Base-by-base conservation (phyloP, 2,329 filamentous ascomycete genomes). In the Tolypocladium tropicale region DNA sequence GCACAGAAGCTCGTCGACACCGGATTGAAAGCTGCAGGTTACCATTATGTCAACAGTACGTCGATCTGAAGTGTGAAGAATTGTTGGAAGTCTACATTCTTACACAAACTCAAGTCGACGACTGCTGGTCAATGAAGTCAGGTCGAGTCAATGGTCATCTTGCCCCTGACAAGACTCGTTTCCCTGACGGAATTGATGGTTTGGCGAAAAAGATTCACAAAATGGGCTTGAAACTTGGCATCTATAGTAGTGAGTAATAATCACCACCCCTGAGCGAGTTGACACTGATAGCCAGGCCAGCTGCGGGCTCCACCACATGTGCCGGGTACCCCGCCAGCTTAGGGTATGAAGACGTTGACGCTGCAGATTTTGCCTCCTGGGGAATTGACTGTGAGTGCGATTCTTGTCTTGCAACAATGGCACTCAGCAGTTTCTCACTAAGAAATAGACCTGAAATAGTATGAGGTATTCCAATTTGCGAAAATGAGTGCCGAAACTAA, bases 211-310 rank as follows among this genome's bases (percentile, higher is more conserved):
- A 78, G 56, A 74, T 86, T 23, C 83, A 86, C 58, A 68, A 62
- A 2, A 62, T 82, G 59, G 81, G 80, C 2, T 63, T 87, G 49
- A 86, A 86, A 64, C 69, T 85, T 11, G 84, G 84, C 1, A 84
- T 87, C 56, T 87, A 87, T 63, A 78, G 78, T 61, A 78, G 77
- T 64, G 0, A 79, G 79, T 46, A 6, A 6, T 14, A 6, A n/a
- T 6, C 9, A 7, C 3, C 6, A 11, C 16, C 16, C 25, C 10
- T 30, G 11, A 30, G 0, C 25, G 9, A 28, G 3, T n/a, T 16
- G 11, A 32, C 3, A 18, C 10, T 28, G n/a, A 30, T 2, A 7
- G 10, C 7, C 28, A 3, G 14, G 39, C 10, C 33, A 63, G 63
- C 55, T 55, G 58, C 59, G 37, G 59, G 62, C 5, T 60, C 56